Percentiles rank a stretch among this genome's conserved stretches.
Conservation (phyloP, 257 asterid species). For the Perilla frutescens region DNA sequence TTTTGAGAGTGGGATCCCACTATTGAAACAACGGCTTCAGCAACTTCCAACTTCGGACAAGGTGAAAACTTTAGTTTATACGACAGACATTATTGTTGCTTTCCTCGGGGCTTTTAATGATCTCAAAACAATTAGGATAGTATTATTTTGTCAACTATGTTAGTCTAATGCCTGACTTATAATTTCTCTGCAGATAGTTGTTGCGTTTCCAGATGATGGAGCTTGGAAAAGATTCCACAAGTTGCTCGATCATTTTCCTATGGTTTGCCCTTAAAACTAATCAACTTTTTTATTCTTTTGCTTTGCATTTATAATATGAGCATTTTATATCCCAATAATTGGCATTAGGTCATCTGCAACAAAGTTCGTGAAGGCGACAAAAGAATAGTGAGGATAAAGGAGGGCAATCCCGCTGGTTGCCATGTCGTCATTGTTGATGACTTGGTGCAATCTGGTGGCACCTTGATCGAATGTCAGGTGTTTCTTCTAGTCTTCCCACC, state of each 20-base stretch:
- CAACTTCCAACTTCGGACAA: slow-evolving; percentile 72
- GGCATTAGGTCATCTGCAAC: slow-evolving; percentile 79
- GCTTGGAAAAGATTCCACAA: slow-evolving; percentile 99
- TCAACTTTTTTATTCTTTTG: not conserved
- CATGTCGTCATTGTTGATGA: slow-evolving; percentile 98
- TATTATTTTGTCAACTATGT: not conserved
- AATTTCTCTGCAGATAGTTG: slow-evolving; percentile 62
- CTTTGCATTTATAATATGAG: slow-evolving; percentile 16
- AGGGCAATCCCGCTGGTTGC: slow-evolving; percentile 89
- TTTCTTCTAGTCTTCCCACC: slow-evolving; percentile 30
- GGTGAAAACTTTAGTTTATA: slow-evolving; percentile 43
- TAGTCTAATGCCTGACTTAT: slow-evolving; percentile 6
- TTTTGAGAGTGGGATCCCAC: slow-evolving; percentile 94
- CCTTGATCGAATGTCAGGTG: slow-evolving; percentile 96
- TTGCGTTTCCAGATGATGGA: slow-evolving; percentile 99
- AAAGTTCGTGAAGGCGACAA: slow-evolving; percentile 98
- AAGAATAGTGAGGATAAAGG: slow-evolving; percentile 87
- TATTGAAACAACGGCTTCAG: slow-evolving; percentile 81
- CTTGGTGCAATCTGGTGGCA: slow-evolving; percentile 96
- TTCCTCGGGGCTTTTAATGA: not conserved
- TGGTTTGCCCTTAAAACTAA: slow-evolving; percentile 46
- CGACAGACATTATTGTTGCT: slow-evolving; percentile 13
- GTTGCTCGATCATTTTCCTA: slow-evolving; percentile 73
- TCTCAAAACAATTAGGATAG: not conserved
- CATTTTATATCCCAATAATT: slow-evolving; percentile 18